These are phyloP conservation scores for Magnaporthales sp. DNA, from an alignment of 2,329 filamentous ascomycete genomes.

Conservation along the genomic window DNA sequence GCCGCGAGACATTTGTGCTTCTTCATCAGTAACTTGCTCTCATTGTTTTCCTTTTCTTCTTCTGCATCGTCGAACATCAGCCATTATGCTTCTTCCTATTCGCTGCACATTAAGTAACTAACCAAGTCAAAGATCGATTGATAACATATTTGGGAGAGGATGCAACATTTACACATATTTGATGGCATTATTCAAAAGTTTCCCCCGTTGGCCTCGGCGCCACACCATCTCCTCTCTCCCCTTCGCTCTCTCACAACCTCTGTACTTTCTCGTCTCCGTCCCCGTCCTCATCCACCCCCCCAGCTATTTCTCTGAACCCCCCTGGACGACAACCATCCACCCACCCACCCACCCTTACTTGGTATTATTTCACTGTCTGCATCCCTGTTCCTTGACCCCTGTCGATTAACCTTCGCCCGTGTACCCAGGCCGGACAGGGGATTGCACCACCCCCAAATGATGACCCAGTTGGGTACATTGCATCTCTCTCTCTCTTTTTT, in stretches of 20 bases:
- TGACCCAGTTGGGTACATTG: conserved; percentile 4
- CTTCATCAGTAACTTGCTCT: neutral
- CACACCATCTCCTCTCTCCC: neutral
- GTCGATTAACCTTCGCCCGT: neutral
- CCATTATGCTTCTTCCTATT: neutral
- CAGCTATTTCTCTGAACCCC: too few relatives aligned
- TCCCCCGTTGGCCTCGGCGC: neutral
- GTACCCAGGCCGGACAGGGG: neutral
- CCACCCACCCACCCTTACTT: neutral
- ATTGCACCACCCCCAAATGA: neutral
- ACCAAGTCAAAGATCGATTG: neutral
- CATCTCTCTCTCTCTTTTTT: too few relatives aligned
- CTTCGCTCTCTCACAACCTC: neutral
- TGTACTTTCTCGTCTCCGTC: neutral
- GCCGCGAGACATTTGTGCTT: neutral
- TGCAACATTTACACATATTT: neutral
- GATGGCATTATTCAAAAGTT: neutral
- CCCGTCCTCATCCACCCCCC: too few relatives aligned
- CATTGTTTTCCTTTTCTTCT: neutral
- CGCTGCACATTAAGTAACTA: neutral
- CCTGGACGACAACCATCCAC: neutral
- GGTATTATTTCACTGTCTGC: neutral
- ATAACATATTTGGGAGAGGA: neutral
- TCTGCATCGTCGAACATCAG: neutral
- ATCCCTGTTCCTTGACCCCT: neutral